phyloP scores from a whole-genome alignment of 345 rosid species.

The Leavenworthia alabamica region DNA sequence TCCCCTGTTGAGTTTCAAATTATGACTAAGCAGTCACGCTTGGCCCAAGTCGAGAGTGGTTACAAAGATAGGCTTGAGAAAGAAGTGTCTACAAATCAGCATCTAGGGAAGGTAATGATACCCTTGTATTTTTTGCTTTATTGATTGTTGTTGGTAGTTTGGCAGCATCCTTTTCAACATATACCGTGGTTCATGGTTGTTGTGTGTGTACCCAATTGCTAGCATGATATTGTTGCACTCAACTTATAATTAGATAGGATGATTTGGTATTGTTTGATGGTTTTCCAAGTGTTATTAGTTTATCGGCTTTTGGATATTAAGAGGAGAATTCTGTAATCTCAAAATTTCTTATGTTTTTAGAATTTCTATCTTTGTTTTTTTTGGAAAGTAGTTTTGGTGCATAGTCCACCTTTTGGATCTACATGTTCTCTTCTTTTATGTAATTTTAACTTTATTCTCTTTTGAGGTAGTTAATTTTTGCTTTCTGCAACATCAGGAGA shows the following conservation, averaged over 20 bases:
- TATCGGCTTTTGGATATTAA: neutral
- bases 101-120: conserved; percentile 58
- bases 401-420: neutral
- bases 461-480: conserved; percentile 5
- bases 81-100: conserved; percentile 58
- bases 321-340: neutral
- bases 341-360: neutral
- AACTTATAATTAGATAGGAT: neutral
- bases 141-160: conserved; percentile 4
- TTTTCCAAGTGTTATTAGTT: neutral
- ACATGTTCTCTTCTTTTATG: neutral
- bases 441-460: neutral
- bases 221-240: neutral
- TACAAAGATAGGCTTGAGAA: conserved; percentile 72
- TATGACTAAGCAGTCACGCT: conserved; percentile 45
- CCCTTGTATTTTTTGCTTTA: neutral
- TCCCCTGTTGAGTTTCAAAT: conserved; percentile 14
- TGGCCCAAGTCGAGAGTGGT: conserved; percentile 63
- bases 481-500: conserved; percentile 47
- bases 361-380: neutral
- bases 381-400: neutral
- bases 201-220: neutral
- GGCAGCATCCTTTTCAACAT: conserved; percentile 11
- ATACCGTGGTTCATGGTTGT: neutral
- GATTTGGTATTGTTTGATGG: neutral